Evolutionary conservation across 805 yeast genomes (phyloP).

Genomic region (Candida koratica): DNA sequence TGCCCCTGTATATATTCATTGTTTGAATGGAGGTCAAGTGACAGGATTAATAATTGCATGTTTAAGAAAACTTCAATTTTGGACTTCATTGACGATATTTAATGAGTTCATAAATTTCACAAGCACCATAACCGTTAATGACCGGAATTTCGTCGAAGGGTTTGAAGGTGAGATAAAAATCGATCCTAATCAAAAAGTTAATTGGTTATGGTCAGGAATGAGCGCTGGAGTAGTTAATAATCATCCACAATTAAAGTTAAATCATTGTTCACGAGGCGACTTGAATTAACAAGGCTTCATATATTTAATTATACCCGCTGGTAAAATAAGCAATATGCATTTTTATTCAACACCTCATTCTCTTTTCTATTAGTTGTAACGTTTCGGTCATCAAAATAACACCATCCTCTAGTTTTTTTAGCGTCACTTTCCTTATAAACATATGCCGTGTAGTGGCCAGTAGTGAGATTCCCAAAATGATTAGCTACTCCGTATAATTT

Average conservation of each 20-base stretch:
- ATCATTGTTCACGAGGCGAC: constrained; percentile 14
- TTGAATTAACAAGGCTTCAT: too few relatives aligned
- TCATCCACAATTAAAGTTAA: constrained; percentile 49
- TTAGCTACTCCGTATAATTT: constrained; percentile 76
- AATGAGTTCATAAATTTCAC: constrained; percentile 79
- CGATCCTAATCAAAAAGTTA: constrained; percentile 41
- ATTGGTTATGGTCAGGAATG: constrained; percentile 67
- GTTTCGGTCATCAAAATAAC: constrained; percentile 75
- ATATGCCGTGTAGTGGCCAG: constrained; percentile 87
- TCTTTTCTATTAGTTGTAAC: constrained; percentile 51
- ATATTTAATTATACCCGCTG: constrained; percentile 36
- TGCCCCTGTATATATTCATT: constrained; percentile 79
- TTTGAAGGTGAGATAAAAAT: constrained; percentile 63
- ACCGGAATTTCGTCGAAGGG: constrained; percentile 76
- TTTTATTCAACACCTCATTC: constrained; percentile 57
- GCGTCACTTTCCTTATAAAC: constrained; percentile 52
- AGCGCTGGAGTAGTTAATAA: constrained; percentile 52
- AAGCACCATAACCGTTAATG: constrained; percentile 75
- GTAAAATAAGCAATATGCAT: constrained; percentile 83
- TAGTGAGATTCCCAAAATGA: constrained; percentile 75
- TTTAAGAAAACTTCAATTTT: constrained; percentile 71
- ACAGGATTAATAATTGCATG: constrained; percentile 85
- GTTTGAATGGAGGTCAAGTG: constrained; percentile 85
- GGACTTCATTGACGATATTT: constrained; percentile 86
- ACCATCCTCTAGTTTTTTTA: constrained; percentile 61